Evolutionary conservation across 2,329 filamentous ascomycete genomes (phyloP), one percentile per base, ranked within the genome.

Genomic region (Fonsecaea multimorphosa): DNA sequence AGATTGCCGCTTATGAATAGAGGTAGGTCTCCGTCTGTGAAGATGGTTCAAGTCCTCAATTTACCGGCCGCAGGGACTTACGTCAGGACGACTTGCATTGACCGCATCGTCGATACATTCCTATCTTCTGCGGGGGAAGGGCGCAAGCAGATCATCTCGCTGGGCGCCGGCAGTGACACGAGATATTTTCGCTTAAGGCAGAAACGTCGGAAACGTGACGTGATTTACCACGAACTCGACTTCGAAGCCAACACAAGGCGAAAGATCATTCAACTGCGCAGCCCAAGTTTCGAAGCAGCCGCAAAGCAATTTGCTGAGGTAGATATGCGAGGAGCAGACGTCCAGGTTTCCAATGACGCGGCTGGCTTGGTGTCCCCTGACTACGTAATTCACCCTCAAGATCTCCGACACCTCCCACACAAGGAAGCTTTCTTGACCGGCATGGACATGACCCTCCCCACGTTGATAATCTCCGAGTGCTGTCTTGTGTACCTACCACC

Each of bases 91-190:
- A 86, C 85, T 4, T 91, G 91, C 27, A 88, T 99, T 69, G 93
- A 99, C 78, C 81, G 79, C 12, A 86, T 99, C 0, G 86, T 98
- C 46, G 77, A 86, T 58, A 82, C 81, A 7, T 98, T 98, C 36
- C 64, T 72, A 68, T 74, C 49, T n/a, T 74, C 56, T 71, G 73
- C 67, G 78, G 52, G 29, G 12, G 64, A 53, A 70, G 61, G 8
- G 73, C 65, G 72, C 66, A 78, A 80, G 76, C 95, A 99, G 76
- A 92, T 99, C 66, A 85, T 99, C 67, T 97, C 93, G 0, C 85
- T 99, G 0, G 95, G 95, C 32, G 94, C 95, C 16, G 95, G 95
- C 27, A 97, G 93, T 11, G 95, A 99, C 76, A 98, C 95, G 6
- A 87, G 95, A 16, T 90, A 89, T 66, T 93, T 97, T 74, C 88